Conservation (phyloP, 1,139 yeast genomes). For the Lodderomyces beijingensis region DNA sequence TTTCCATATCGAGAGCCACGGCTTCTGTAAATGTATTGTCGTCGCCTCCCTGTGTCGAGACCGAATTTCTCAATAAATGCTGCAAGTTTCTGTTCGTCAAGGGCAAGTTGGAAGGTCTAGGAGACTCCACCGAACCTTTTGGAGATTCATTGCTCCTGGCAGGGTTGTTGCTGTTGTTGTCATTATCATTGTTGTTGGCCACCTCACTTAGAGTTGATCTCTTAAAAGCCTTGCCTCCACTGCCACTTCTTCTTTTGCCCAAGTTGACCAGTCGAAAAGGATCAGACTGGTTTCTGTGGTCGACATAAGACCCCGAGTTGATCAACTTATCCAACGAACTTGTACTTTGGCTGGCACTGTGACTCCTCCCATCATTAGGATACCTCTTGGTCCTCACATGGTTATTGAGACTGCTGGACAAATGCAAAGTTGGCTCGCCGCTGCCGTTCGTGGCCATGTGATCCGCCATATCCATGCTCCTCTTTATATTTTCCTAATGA, state of each 20-base stretch:
- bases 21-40: conserved; percentile 17
- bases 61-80: conserved; percentile 17
- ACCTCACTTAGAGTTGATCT: conserved; percentile 1
- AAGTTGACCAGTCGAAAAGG: conserved; percentile 26
- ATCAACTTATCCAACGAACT: conserved; percentile 9
- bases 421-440: too few relatives aligned
- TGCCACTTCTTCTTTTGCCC: conserved; percentile 28
- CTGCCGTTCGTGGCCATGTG: too few relatives aligned
- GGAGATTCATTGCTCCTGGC: background rate
- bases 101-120: conserved; percentile 20
- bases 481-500: too few relatives aligned
- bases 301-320: conserved; percentile 26
- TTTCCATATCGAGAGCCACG: conserved; percentile 39
- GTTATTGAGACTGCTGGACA: background rate
- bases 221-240: conserved; percentile 8
- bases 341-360: conserved; percentile 5
- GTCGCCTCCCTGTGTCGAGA: conserved; percentile 8
- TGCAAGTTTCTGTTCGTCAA: conserved; percentile 37
- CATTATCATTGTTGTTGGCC: background rate
- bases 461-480: too few relatives aligned
- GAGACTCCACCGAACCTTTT: background rate
- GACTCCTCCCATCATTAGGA: conserved; percentile 5
- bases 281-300: conserved; percentile 29
- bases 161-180: background rate
- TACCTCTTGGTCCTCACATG: conserved; percentile 8